Base-by-base conservation (phyloP, 1,139 yeast genomes). In the Suhomyces yuchorum region DNA sequence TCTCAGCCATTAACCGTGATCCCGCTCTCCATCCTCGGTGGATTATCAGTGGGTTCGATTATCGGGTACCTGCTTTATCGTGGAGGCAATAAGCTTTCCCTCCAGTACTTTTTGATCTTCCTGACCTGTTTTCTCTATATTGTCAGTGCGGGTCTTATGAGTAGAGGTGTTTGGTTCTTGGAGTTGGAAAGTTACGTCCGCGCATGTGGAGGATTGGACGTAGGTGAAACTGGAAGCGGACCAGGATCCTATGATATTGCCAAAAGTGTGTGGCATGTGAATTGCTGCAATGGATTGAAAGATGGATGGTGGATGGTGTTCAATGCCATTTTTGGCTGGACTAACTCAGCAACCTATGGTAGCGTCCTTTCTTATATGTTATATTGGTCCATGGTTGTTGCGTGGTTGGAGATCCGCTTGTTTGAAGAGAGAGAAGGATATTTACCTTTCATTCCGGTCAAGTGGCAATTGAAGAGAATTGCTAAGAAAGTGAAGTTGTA, bases 301-400 rank as follows among this genome's bases (percentile, higher is more conserved):
- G 78, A 73, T 28, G 79, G 75, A 49, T 78, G 79, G 38, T 75
- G 79, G 79, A 73, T 75, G 78, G 63, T 74, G 18, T 64, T 70
- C 47, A 74, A 77, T 18, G 79, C 80, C 6, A 58, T 75, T 34
- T 66, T 75, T 45, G 80, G 80, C 11, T 75, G 80, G 80, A 74
- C 79, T 4, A 75, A 75, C 55, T 71, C 77, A 40, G 80, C 80
- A 8, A 74, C 80, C 1, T 73, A 73, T 53, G 78, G 78, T 9
- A 72, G 78, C 56, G 77, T 75, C 1, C 56, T 62, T 3, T 63
- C 73, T 36, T 75, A 75, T 55, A 65, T 63, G 37, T 45, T 61
- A 2, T 75, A 74, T 52, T 75, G 79, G 80, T 11, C 61, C 2
- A 60, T 59, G n/a, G 60, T 73, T 0, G 63, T 64, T 8, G 43